Evolutionary conservation across 2,329 filamentous ascomycete species (phyloP).

Genomic region (Blumeria graminis): DNA sequence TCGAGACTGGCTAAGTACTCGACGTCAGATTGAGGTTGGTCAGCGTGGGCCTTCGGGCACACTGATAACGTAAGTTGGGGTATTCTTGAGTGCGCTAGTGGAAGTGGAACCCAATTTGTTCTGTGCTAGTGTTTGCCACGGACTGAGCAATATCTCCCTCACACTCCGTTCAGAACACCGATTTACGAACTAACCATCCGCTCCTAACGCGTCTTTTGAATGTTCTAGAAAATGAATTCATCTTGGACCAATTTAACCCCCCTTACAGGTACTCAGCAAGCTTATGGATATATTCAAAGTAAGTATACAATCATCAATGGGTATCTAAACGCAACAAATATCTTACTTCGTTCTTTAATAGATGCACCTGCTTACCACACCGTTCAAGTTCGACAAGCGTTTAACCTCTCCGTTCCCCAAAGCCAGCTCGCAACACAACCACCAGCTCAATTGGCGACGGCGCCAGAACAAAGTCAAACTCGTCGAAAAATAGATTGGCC

Average conservation of each 20-base stretch:
- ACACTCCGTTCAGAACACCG: conserved; percentile 5
- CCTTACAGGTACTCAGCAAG: conserved; percentile 18
- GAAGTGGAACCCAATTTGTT: too few relatives aligned
- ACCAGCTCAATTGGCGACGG: conserved; percentile 4
- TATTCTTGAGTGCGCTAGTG: too few relatives aligned
- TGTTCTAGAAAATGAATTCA: conserved; percentile 12
- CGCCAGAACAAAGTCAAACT: conserved; percentile 10
- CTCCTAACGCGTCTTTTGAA: conserved; percentile 3
- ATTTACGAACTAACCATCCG: conserved; percentile 3
- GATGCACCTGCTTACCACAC: conserved; percentile 20
- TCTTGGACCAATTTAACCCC: conserved; percentile 15
- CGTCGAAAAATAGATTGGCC: conserved; percentile 47
- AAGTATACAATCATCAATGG: conserved; percentile 5
- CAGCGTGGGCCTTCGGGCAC: conserved; percentile 3
- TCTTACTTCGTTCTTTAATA: conserved; percentile 14
- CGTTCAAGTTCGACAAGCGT: conserved; percentile 19
- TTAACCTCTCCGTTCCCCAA: conserved; percentile 15
- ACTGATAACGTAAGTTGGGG: too few relatives aligned
- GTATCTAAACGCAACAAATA: not conserved
- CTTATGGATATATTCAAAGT: conserved; percentile 13
- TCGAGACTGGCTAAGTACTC: not conserved
- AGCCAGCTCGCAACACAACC: conserved; percentile 18
- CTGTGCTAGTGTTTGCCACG: too few relatives aligned
- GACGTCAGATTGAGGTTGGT: too few relatives aligned
- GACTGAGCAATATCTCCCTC: too few relatives aligned